A percentile compares a stretch with the other conserved stretches of the same genome.
Conservation (phyloP, 108 stramenopile genomes). For the Bacterosira constricta region DNA sequence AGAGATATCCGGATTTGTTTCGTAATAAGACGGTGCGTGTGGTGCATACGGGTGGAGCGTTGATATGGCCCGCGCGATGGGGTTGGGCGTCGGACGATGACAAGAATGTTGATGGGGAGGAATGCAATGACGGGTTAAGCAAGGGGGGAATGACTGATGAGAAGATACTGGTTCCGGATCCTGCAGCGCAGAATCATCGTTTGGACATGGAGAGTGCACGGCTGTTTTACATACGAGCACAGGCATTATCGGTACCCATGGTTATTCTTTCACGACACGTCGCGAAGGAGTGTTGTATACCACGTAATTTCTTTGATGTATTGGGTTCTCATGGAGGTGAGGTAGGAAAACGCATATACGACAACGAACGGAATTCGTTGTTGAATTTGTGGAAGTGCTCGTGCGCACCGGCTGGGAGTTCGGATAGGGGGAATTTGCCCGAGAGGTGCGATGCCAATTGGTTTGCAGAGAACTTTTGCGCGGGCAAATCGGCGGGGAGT, state of each 20-base stretch:
- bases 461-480: slow-evolving; percentile 51
- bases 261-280: slow-evolving; percentile 46
- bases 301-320: slow-evolving; percentile 44
- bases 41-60: slow-evolving; percentile 51
- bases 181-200: slow-evolving; percentile 50
- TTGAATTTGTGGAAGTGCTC: slow-evolving; percentile 48
- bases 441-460: slow-evolving; percentile 44
- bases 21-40: slow-evolving; percentile 53
- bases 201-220: slow-evolving; percentile 38
- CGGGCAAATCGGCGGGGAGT: slow-evolving; percentile 22
- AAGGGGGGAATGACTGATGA: slow-evolving; percentile 23
- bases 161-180: slow-evolving; percentile 46
- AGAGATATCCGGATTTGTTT: slow-evolving; percentile 40
- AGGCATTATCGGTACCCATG: slow-evolving; percentile 51
- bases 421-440: slow-evolving; percentile 41
- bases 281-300: slow-evolving; percentile 47
- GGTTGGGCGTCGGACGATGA: slow-evolving; percentile 26
- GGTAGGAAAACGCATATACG: slow-evolving; percentile 36
- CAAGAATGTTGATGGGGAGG: not conserved
- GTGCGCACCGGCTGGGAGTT: slow-evolving; percentile 33
- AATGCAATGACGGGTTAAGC: not conserved
- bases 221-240: slow-evolving; percentile 41
- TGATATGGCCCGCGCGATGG: slow-evolving; percentile 42
- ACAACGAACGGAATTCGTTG: slow-evolving; percentile 40
- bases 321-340: slow-evolving; percentile 41